Evolutionary conservation across 1,139 yeast genomes (phyloP).

Genomic region (Saccharomycopsis phalli): DNA sequence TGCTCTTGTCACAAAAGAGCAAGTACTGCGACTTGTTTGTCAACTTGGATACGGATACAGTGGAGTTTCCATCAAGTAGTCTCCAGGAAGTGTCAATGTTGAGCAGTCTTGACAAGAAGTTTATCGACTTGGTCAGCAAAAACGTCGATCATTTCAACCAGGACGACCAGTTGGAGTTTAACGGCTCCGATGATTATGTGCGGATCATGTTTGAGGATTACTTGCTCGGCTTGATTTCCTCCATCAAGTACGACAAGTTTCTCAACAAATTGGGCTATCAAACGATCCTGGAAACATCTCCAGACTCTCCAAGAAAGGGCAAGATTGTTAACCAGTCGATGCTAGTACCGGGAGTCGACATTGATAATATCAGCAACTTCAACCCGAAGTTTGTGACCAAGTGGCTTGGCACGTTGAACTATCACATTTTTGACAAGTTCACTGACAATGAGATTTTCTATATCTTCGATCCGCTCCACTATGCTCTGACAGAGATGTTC

Average conservation of each 20-base stretch:
- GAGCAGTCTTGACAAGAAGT: slow-evolving; percentile 61
- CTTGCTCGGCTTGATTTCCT: slow-evolving; percentile 62
- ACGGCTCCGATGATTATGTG: slow-evolving; percentile 85
- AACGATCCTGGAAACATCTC: slow-evolving; percentile 24
- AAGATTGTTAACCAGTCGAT: slow-evolving; percentile 12
- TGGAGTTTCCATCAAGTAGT: slow-evolving; percentile 39
- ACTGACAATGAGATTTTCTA: slow-evolving; percentile 90
- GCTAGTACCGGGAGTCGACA: slow-evolving; percentile 22
- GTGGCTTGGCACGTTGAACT: slow-evolving; percentile 68
- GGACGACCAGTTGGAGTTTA: slow-evolving; percentile 40
- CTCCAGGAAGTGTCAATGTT: slow-evolving; percentile 40
- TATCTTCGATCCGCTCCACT: slow-evolving; percentile 73
- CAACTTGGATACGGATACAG: slow-evolving; percentile 40
- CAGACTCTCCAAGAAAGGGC: slow-evolving; percentile 9
- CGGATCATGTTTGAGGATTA: slow-evolving; percentile 88
- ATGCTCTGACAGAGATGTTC: slow-evolving; percentile 25
- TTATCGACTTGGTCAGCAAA: slow-evolving; percentile 43
- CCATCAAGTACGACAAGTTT: slow-evolving; percentile 63
- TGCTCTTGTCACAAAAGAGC: slow-evolving; percentile 62
- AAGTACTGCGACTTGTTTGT: slow-evolving; percentile 48
- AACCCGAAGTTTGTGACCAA: slow-evolving; percentile 45
- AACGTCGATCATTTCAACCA: slow-evolving; percentile 35
- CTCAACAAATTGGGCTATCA: slow-evolving; percentile 32
- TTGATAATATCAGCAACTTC: slow-evolving; percentile 42
- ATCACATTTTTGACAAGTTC: slow-evolving; percentile 53